Base-by-base conservation (phyloP, 805 yeast genomes). In the Myxozyma geophila region DNA sequence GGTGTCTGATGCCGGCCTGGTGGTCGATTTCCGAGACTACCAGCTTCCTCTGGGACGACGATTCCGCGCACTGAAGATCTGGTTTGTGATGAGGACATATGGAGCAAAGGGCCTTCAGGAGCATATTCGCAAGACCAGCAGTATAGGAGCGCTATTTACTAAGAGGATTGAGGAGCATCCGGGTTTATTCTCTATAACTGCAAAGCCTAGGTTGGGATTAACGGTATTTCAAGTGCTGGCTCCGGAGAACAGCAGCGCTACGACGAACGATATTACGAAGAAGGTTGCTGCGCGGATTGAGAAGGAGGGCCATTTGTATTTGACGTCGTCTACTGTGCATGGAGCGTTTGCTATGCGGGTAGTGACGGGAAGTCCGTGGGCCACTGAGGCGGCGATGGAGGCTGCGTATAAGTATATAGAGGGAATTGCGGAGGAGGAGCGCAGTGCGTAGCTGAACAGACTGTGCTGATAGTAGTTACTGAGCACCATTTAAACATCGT, bases 71-170 rank as follows among this genome's bases (percentile, higher is more conserved):
- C 61, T 69, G 43, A 69, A 69, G 62, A 53, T 69, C 15, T 69
- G 71, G 71, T 68, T 69, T 52, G 70, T 69, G 44, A 66, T 69
- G 70, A 58, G 71, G 35, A 53, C 67, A 17, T 69, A 69, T 49
- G 71, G 71, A 5, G 49, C 59, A 1, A 36, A 44, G 17, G 71
- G 71, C 23, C 37, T 69, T 39, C 68, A 56, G 53, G 65, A 56
- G 46, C 71, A 69, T 57, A 64, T 69, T 39, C 63, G 60, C 7
- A 41, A 36, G 39, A 59, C 68, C 15, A 54, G 62, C 9, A 54
- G 47, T 10, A 55, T 63, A 19, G 68, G 70, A 35, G 52, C 61
- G 28, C n/a, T 28, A 43, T 69, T 69, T 56, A 59, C 67, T 10
- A 48, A 48, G n/a, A 47, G 49, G 21, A 57, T 67, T 19, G 51